Percentiles rank a stretch among this genome's conserved stretches.
phyloP scores from a whole-genome alignment of 23 red algal species.

The Gracilaria gracilis region DNA sequence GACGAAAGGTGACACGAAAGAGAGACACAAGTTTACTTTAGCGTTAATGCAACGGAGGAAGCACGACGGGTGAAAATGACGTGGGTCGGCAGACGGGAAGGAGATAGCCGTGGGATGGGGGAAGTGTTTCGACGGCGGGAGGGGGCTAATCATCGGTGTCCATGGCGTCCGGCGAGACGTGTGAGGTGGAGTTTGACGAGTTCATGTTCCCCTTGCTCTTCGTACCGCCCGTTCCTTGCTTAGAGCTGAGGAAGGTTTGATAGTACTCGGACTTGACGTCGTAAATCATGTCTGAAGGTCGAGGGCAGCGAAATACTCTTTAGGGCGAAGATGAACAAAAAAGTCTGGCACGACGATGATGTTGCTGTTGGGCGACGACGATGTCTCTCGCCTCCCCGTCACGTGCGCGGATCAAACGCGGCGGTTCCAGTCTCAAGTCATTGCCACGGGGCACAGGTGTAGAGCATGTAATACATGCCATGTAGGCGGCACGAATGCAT shows the following conservation, averaged over 20 bases:
- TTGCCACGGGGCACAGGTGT: neutral
- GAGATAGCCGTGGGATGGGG: neutral
- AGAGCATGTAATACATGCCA: no score
- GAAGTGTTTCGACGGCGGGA: neutral
- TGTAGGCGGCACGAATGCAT: no score
- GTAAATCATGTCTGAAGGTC: constrained; percentile 64
- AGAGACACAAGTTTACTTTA: neutral
- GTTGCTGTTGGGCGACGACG: no score
- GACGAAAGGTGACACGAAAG: neutral
- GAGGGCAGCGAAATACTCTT: no score
- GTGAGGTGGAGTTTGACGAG: neutral
- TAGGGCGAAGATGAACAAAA: no score
- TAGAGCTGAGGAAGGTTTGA: constrained; percentile 68
- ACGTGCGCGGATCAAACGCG: no score
- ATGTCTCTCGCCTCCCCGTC: no score
- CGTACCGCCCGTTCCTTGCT: constrained; percentile 42
- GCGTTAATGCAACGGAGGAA: neutral
- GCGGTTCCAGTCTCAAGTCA: no score
- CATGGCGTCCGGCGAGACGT: constrained; percentile 42
- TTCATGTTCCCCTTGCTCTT: constrained; percentile 15
- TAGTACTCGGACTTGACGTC: constrained; percentile 80
- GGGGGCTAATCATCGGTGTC: constrained; percentile 38
- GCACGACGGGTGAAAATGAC: neutral
- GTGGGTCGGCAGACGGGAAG: neutral
- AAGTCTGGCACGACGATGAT: neutral